Evolutionary conservation across 116 monocot species (phyloP).

Genomic region (Thalassia testudinum): DNA sequence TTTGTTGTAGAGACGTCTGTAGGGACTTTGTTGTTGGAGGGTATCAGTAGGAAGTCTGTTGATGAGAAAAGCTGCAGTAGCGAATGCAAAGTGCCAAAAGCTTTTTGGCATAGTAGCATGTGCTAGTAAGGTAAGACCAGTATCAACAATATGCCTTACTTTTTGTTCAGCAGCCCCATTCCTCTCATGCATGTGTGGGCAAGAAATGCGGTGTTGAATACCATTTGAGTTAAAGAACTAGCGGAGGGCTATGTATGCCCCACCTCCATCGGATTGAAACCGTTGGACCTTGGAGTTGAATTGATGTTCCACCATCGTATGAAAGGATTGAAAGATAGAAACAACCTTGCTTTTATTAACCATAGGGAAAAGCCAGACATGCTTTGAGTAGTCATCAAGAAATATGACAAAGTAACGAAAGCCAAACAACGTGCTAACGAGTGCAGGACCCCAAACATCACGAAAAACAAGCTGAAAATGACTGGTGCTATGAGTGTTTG

Average conservation of each 20-base stretch:
- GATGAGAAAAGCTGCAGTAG: background rate
- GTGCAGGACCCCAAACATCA: too few species aligned
- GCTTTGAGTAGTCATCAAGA: background rate
- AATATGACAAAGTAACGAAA: slow-evolving; percentile 4
- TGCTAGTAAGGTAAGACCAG: slow-evolving; percentile 4
- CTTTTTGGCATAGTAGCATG: background rate
- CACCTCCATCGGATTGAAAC: slow-evolving; percentile 2
- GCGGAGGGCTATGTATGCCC: background rate
- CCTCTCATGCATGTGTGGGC: background rate
- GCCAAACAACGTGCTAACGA: too few species aligned
- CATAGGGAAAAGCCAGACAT: background rate
- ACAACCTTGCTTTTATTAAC: background rate
- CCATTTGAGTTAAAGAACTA: too few species aligned
- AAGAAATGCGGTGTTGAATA: background rate
- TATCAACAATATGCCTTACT: background rate
- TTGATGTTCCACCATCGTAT: background rate
- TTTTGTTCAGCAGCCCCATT: background rate
- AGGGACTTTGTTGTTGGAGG: background rate
- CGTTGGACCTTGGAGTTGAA: background rate
- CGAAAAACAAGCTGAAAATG: too few species aligned
- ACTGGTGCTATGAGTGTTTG: too few species aligned
- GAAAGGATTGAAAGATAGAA: background rate
- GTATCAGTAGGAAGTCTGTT: background rate
- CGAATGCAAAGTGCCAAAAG: slow-evolving; percentile 1
- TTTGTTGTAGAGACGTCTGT: background rate